Percentiles rank a stretch among this genome's conserved stretches.
Evolutionary conservation across 768 basidiomycete genomes (phyloP).

Genomic region (Phanerochaete carnosa): DNA sequence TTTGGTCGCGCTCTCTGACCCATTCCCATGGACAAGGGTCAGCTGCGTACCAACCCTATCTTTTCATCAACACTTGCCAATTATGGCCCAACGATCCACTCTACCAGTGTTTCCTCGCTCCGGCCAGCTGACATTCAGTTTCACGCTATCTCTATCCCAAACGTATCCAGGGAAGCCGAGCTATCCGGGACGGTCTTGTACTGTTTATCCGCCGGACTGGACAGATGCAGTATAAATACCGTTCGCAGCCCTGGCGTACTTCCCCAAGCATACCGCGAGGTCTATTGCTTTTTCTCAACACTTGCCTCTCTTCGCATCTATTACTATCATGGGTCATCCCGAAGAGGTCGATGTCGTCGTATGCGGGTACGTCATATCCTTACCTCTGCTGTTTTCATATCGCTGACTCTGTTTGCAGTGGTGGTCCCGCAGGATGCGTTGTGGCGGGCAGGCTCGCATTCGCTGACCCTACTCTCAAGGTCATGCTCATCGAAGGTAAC

Average conservation of each 20-base stretch:
- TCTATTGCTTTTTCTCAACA: not conserved
- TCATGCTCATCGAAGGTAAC: constrained; percentile 73
- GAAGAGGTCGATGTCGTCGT: constrained; percentile 75
- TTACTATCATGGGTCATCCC: constrained; percentile 43
- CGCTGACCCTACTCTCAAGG: constrained; percentile 69
- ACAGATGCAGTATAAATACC: constrained; percentile 1
- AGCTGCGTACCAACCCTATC: constrained; percentile 11
- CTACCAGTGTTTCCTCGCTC: not conserved
- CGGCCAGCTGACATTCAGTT: constrained; percentile 8
- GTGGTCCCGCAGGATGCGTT: constrained; percentile 69
- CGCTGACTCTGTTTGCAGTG: constrained; percentile 27
- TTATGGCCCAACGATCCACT: constrained; percentile 4
- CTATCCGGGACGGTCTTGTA: not conserved
- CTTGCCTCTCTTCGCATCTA: constrained; percentile 2
- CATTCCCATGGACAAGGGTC: constrained; percentile 14
- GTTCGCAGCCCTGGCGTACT: not conserved
- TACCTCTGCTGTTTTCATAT: not conserved
- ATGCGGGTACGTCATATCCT: constrained; percentile 39
- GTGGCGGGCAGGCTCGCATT: constrained; percentile 68
- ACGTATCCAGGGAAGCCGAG: constrained; percentile 6
- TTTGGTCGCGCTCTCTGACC: not conserved
- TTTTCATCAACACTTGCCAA: not conserved
- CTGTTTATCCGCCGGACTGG: not conserved
- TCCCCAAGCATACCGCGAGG: constrained; percentile 12
- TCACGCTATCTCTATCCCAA: constrained; percentile 4